Conservation (phyloP, 768 basidiomycete genomes). For the Panaeolus cyanescens region DNA sequence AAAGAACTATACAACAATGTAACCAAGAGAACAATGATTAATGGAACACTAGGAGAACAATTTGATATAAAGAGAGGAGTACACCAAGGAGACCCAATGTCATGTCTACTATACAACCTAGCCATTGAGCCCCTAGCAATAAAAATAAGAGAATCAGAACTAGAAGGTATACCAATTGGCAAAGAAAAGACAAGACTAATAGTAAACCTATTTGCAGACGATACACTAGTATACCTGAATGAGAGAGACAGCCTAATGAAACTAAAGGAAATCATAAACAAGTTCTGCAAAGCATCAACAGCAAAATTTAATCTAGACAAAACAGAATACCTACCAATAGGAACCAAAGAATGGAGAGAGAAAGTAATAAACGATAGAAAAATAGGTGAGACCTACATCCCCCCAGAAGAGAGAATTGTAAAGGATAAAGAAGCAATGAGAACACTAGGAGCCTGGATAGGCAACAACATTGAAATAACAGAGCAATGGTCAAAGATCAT, state of each 20-base stretch:
- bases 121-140: slow-evolving; percentile 41
- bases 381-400: no score
- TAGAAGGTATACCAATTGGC: slow-evolving; percentile 28
- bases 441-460: slow-evolving; percentile 29
- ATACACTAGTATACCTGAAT: no score
- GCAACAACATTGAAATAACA: slow-evolving; percentile 19
- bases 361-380: no score
- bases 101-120: slow-evolving; percentile 37
- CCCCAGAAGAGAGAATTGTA: slow-evolving; percentile 26
- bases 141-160: slow-evolving; percentile 26
- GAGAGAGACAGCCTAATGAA: slow-evolving; percentile 23
- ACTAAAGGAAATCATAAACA: slow-evolving; percentile 26
- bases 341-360: slow-evolving; percentile 17
- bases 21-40: slow-evolving; percentile 31
- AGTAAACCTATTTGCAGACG: slow-evolving; percentile 38
- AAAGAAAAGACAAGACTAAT: slow-evolving; percentile 22
- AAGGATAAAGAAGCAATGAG: slow-evolving; percentile 25
- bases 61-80: slow-evolving; percentile 31
- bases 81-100: slow-evolving; percentile 35
- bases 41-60: slow-evolving; percentile 24
- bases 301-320: slow-evolving; percentile 44
- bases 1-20: slow-evolving; percentile 29
- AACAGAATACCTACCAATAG: slow-evolving; percentile 38
- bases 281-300: slow-evolving; percentile 40
- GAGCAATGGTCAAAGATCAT: slow-evolving; percentile 22